phyloP scores from a whole-genome alignment of 805 yeast genomes.

The Candida ascalaphidarum region DNA sequence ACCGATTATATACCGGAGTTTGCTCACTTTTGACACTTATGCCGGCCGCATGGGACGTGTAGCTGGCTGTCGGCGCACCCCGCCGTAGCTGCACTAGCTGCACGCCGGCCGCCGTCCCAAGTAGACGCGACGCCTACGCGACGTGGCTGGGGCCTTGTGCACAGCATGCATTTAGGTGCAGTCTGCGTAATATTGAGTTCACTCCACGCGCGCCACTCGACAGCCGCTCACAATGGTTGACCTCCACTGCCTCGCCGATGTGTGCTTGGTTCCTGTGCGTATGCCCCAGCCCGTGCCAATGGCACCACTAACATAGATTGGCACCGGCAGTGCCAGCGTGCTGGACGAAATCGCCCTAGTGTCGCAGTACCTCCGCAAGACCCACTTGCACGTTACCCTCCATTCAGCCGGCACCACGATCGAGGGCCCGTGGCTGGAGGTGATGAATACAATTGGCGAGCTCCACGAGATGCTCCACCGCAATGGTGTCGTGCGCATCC shows the following conservation, averaged over 20 bases:
- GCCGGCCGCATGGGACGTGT: too few relatives aligned
- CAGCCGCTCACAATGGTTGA: too few relatives aligned
- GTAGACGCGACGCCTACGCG: too few relatives aligned
- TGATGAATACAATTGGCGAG: constrained; percentile 68
- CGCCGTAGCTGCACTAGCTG: too few relatives aligned
- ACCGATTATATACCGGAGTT: too few relatives aligned
- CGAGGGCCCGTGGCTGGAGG: constrained; percentile 91
- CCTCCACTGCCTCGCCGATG: constrained; percentile 72
- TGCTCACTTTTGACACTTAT: too few relatives aligned
- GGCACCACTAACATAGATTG: constrained; percentile 39
- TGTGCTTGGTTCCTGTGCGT: constrained; percentile 75
- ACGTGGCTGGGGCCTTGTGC: too few relatives aligned
- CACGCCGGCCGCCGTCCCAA: too few relatives aligned
- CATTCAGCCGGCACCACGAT: constrained; percentile 93
- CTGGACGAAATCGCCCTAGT: constrained; percentile 72
- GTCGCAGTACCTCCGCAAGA: constrained; percentile 53
- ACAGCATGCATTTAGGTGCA: too few relatives aligned
- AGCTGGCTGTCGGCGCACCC: too few relatives aligned
- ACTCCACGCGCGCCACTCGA: too few relatives aligned
- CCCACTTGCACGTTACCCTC: constrained; percentile 57
- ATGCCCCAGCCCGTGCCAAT: neutral
- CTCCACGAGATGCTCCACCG: constrained; percentile 65
- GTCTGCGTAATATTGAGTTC: too few relatives aligned
- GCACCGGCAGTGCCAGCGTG: constrained; percentile 70
- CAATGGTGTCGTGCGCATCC: constrained; percentile 68